These are phyloP conservation scores for Neurospora africana DNA, from an alignment of 495 filamentous ascomycete species.

Conservation along the genomic window DNA sequence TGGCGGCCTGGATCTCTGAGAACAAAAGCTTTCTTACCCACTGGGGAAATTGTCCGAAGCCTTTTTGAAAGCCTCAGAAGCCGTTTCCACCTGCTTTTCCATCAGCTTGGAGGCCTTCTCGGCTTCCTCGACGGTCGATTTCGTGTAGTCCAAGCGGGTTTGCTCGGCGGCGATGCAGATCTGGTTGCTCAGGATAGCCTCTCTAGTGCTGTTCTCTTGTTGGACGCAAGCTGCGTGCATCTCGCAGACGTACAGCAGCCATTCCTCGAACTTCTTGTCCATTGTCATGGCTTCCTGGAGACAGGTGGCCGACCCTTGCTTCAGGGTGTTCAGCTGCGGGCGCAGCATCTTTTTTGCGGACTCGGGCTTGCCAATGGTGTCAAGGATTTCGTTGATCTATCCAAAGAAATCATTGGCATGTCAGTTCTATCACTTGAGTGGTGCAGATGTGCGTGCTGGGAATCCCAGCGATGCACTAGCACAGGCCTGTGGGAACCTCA, in stretches of 20 bases:
- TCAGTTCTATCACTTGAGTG: background rate
- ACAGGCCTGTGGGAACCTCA: background rate
- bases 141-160: background rate
- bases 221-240: background rate
- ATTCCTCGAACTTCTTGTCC: background rate
- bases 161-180: background rate
- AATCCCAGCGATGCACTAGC: background rate
- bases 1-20: background rate
- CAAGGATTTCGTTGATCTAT: background rate
- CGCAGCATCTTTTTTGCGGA: background rate
- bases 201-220: background rate
- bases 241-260: background rate
- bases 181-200: background rate
- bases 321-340: background rate
- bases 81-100: background rate
- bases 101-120: background rate
- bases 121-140: background rate
- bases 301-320: background rate
- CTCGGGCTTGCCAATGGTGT: background rate
- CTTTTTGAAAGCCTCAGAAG: background rate
- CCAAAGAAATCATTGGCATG: background rate
- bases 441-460: background rate
- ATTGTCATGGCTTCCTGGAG: background rate
- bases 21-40: background rate
- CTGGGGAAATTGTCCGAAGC: background rate